Percentiles rank a stretch among this genome's conserved stretches.
Conservation (phyloP, 139 green algal genomes). For the Pleodorina starrii region DNA sequence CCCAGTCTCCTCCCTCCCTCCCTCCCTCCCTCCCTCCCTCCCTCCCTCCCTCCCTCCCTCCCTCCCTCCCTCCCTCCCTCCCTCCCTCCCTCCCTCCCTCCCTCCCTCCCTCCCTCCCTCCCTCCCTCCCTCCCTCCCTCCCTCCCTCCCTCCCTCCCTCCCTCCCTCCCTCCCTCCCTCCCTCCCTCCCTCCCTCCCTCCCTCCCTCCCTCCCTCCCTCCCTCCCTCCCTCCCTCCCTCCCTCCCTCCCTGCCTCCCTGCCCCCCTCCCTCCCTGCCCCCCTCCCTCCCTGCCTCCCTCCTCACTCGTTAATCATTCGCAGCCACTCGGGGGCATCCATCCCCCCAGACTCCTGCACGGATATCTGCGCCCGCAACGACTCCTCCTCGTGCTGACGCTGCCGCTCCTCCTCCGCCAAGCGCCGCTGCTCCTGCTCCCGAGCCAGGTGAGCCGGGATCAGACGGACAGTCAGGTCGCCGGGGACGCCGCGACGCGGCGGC, state of each 20-base stretch:
- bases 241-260: not conserved
- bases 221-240: not conserved
- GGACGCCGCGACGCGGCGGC: not conserved
- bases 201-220: too few relatives aligned
- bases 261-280: not conserved
- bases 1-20: too few relatives aligned
- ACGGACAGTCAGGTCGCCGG: not conserved
- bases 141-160: too few relatives aligned
- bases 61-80: too few relatives aligned
- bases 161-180: too few relatives aligned
- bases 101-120: too few relatives aligned
- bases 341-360: not conserved
- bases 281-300: not conserved
- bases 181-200: too few relatives aligned
- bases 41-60: too few relatives aligned
- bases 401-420: slow-evolving; percentile 29
- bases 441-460: slow-evolving; percentile 2
- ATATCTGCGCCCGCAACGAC: not conserved
- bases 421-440: slow-evolving; percentile 32
- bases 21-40: too few relatives aligned
- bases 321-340: slow-evolving; percentile 20
- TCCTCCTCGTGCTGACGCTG: not conserved
- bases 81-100: too few relatives aligned
- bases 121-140: too few relatives aligned
- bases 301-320: slow-evolving; percentile 10